These are phyloP conservation scores for Monascus ruber DNA, from an alignment of 2,329 filamentous ascomycete genomes.

Conservation along the genomic window DNA sequence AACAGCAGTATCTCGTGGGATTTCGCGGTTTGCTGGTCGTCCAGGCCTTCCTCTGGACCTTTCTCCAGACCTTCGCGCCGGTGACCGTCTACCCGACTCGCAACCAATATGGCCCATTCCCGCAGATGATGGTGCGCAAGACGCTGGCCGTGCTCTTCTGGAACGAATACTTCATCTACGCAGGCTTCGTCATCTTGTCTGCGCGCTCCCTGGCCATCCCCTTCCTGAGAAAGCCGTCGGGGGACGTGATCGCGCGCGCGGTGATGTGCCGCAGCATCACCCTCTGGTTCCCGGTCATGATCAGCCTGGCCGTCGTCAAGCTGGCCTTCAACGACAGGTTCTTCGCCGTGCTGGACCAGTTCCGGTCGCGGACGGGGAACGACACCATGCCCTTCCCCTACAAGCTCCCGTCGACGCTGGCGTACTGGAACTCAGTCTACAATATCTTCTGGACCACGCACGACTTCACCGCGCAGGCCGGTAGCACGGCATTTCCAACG, in stretches of 20 bases:
- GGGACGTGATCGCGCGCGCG: conserved; percentile 25
- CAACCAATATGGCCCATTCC: conserved; percentile 23
- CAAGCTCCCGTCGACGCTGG: too few relatives aligned
- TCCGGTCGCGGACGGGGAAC: too few relatives aligned
- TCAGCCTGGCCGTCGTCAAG: too few relatives aligned
- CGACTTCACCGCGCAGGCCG: too few relatives aligned
- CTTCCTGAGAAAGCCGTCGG: conserved; percentile 28
- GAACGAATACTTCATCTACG: conserved; percentile 36
- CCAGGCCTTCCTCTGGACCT: conserved; percentile 34
- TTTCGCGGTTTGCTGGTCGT: conserved; percentile 35
- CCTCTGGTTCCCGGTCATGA: conserved; percentile 25
- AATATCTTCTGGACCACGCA: too few relatives aligned
- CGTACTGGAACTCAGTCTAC: too few relatives aligned
- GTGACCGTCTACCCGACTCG: conserved; percentile 26
- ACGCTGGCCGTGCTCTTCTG: conserved; percentile 35
- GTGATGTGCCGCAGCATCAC: conserved; percentile 33
- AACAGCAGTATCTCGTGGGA: conserved; percentile 26
- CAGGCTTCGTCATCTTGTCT: conserved; percentile 36
- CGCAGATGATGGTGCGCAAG: conserved; percentile 33
- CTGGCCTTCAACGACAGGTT: too few relatives aligned
- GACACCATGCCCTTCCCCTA: too few relatives aligned
- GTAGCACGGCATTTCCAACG: too few relatives aligned
- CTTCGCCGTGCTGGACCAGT: too few relatives aligned
- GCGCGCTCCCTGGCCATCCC: conserved; percentile 32
- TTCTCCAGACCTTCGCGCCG: conserved; percentile 36